Evolutionary conservation across 371 early-diverging fungal genomes (phyloP).

Genomic region (Zancudomyces culisetae): DNA sequence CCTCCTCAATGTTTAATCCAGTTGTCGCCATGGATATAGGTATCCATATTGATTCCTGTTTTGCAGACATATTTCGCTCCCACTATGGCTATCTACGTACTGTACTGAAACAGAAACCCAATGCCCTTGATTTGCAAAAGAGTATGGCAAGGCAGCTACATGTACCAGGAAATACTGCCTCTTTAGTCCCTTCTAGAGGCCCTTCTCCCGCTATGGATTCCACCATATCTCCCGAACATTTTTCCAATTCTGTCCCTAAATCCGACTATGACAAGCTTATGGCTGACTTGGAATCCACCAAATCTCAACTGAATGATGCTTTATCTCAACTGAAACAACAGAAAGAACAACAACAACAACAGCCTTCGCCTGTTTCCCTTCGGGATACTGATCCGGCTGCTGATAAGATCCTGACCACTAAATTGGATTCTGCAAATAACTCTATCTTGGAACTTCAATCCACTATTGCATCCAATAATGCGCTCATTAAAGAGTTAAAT

Average conservation of each 20-base stretch:
- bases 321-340: background rate
- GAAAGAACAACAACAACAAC: background rate
- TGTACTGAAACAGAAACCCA: background rate
- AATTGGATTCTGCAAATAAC: too few species aligned
- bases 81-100: background rate
- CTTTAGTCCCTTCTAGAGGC: too few species aligned
- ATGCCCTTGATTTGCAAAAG: too few species aligned
- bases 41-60: background rate
- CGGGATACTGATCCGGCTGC: too few species aligned
- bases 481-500: too few species aligned
- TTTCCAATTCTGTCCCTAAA: background rate
- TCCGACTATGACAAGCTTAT: background rate
- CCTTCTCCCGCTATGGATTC: background rate
- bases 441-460: too few species aligned
- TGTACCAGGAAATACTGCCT: too few species aligned
- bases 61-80: constrained; percentile 1
- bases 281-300: background rate
- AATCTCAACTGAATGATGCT: background rate
- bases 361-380: too few species aligned
- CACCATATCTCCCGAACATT: background rate
- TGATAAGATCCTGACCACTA: too few species aligned
- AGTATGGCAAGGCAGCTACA: too few species aligned
- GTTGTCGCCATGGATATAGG: background rate
- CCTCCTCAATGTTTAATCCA: constrained; percentile 4
- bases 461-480: too few species aligned